Base-by-base conservation (phyloP, 169 alveolate species). In the Eimeria falciformis region DNA sequence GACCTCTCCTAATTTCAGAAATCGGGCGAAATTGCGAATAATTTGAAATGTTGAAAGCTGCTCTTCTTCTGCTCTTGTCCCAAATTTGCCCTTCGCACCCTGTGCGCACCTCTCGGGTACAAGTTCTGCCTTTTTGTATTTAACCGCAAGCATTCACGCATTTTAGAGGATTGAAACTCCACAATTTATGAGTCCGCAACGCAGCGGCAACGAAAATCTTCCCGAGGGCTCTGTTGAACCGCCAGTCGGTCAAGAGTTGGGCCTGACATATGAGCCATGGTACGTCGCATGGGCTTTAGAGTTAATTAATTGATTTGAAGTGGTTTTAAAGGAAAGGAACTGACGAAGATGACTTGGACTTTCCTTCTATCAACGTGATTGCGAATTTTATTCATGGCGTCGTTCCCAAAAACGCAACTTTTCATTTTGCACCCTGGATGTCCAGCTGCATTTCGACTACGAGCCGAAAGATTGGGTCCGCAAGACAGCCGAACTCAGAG, bases 391-490 rank as follows among this genome's bases (percentile, higher is more conserved):
- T 9, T 40, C n/a, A 43, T 29, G 33, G 9, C 11, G 4, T 12
- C 9, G n/a, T 12, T 9, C 84, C 5, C 5, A 37, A 2, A 2
- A 45, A 43, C 33, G 17, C n/a, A 5, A 65, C 12, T 43, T 29
- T 40, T 1, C 45, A 29, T 18, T 40, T n/a, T n/a, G n/a, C n/a
- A n/a, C n/a, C n/a, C n/a, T n/a, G 62, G 5, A 14, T 5, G 0
- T 69, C 6, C 3, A 90, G 82, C 50, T 90, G 43, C 93, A 90
- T 21, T 90, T 43, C 73, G 65, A 90, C 90, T 75, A n/a, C 89
- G 93, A 90, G 65, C 93, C 93, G 37, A 90, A 90, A 37, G 93
- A 90, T 73, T 90, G 93, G 93, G 18, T 50, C 40, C n/a, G 66
- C 23, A 75, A 90, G 29, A 68, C 43, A 29, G 77, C 37, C 3